Percentiles rank a stretch among this genome's conserved stretches.
Conservation (phyloP, 2,329 filamentous ascomycete genomes). For the Fusarium metavorans region DNA sequence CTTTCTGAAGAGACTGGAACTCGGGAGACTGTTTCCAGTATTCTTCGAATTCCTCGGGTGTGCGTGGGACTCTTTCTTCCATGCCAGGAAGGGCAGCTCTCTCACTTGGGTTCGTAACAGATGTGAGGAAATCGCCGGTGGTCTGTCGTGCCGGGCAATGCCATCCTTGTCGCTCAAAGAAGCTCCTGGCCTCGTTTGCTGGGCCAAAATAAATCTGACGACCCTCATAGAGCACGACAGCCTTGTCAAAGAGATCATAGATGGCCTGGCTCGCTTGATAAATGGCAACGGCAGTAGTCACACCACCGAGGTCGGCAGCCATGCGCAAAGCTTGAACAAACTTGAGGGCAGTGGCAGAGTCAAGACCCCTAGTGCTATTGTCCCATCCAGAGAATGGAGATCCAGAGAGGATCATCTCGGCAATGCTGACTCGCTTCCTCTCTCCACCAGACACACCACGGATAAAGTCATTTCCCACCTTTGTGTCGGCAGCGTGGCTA, state of each 20-base stretch:
- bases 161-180: constrained; percentile 78
- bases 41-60: constrained; percentile 75
- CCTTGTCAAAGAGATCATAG: constrained; percentile 82
- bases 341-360: constrained; percentile 78
- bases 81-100: constrained; percentile 67
- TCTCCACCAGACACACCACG: constrained; percentile 79
- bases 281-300: constrained; percentile 74
- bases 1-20: constrained; percentile 54
- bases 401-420: constrained; percentile 77
- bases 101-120: constrained; percentile 74
- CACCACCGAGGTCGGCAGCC: constrained; percentile 72
- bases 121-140: constrained; percentile 77
- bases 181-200: constrained; percentile 67
- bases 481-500: constrained; percentile 77
- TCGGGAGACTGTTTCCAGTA: constrained; percentile 61
- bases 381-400: constrained; percentile 74
- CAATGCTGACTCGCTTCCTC: constrained; percentile 84
- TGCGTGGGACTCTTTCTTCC: constrained; percentile 72
- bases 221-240: constrained; percentile 80
- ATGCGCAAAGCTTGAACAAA: constrained; percentile 77
- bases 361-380: constrained; percentile 78
- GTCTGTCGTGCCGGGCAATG: constrained; percentile 75
- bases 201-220: constrained; percentile 82
- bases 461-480: constrained; percentile 80
- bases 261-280: constrained; percentile 79